A percentile compares a stretch with the other conserved stretches of the same genome.
Conservation (phyloP, 108 stramenopile genomes). For the Cylindrotheca closterium region DNA sequence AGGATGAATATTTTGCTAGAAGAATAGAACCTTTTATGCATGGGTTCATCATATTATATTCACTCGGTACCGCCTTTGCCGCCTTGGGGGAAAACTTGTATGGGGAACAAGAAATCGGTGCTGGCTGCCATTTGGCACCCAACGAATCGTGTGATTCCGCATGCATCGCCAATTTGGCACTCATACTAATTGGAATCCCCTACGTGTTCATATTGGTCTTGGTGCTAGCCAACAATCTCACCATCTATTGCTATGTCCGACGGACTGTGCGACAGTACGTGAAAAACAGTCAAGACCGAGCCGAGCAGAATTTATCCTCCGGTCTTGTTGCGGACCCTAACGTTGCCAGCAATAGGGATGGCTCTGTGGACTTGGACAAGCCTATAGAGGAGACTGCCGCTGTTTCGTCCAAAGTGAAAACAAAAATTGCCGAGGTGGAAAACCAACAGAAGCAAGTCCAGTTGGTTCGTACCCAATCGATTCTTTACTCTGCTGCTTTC, state of each 20-base stretch:
- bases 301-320: too few species aligned
- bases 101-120: slow-evolving; percentile 5
- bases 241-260: slow-evolving; percentile 7
- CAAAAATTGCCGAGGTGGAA: too few species aligned
- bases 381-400: too few species aligned
- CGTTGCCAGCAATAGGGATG: too few species aligned
- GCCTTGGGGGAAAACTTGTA: slow-evolving; percentile 8
- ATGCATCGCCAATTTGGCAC: background rate
- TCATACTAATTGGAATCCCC: slow-evolving; percentile 3
- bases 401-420: too few species aligned
- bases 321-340: too few species aligned
- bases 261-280: background rate
- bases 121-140: slow-evolving; percentile 4
- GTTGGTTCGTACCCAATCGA: background rate
- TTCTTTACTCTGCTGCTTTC: slow-evolving; percentile 1
- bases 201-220: background rate
- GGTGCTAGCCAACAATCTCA: slow-evolving; percentile 5
- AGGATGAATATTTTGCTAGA: background rate
- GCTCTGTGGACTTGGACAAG: too few species aligned
- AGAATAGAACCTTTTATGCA: slow-evolving; percentile 14
- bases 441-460: slow-evolving; percentile 1
- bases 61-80: slow-evolving; percentile 5
- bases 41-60: slow-evolving; percentile 1
- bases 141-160: background rate
- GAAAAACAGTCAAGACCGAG: background rate